phyloP scores from a whole-genome alignment of 495 filamentous ascomycete genomes.

The Chaetomium fimeti region DNA sequence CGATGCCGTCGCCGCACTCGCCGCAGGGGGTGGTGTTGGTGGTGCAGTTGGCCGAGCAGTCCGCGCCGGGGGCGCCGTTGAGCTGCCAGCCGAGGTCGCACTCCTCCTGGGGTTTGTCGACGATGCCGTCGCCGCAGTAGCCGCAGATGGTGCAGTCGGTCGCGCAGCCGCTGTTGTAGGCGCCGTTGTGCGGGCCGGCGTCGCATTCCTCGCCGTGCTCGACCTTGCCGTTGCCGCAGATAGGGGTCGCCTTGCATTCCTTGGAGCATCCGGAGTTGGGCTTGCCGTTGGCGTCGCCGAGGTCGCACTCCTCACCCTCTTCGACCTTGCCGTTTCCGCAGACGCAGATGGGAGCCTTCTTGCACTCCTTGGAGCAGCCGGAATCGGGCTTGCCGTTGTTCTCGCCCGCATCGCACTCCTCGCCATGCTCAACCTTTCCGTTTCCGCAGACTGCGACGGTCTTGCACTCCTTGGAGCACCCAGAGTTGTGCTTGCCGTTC shows the following conservation, averaged over 20 bases:
- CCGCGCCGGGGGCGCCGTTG: constrained; percentile 23
- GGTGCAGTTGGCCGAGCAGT: constrained; percentile 25
- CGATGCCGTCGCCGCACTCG: constrained; percentile 24
- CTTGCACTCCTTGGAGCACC: constrained; percentile 23
- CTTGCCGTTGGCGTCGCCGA: constrained; percentile 21
- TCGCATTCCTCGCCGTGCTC: constrained; percentile 28
- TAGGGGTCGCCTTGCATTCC: constrained; percentile 17
- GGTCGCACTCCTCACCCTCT: constrained; percentile 22
- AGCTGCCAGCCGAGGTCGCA: constrained; percentile 27
- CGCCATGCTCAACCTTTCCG: constrained; percentile 20
- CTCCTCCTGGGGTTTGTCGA: constrained; percentile 20
- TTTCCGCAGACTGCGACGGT: constrained; percentile 21
- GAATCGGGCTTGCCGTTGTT: constrained; percentile 13
- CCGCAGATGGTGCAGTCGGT: constrained; percentile 26
- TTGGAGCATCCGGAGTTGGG: constrained; percentile 17
- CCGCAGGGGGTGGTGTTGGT: constrained; percentile 14
- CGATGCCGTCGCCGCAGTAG: constrained; percentile 29
- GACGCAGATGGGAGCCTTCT: neutral
- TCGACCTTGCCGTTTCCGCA: constrained; percentile 23
- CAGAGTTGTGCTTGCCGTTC: constrained; percentile 22
- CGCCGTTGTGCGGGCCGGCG: constrained; percentile 23
- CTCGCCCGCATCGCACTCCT: neutral
- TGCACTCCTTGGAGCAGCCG: constrained; percentile 16
- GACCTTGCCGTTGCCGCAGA: constrained; percentile 26
- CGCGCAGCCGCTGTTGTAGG: constrained; percentile 25